Percentiles rank a stretch among this genome's conserved stretches.
These are phyloP conservation scores for Piloderma croceum DNA, from an alignment of 768 basidiomycete genomes.

Conservation along the genomic window DNA sequence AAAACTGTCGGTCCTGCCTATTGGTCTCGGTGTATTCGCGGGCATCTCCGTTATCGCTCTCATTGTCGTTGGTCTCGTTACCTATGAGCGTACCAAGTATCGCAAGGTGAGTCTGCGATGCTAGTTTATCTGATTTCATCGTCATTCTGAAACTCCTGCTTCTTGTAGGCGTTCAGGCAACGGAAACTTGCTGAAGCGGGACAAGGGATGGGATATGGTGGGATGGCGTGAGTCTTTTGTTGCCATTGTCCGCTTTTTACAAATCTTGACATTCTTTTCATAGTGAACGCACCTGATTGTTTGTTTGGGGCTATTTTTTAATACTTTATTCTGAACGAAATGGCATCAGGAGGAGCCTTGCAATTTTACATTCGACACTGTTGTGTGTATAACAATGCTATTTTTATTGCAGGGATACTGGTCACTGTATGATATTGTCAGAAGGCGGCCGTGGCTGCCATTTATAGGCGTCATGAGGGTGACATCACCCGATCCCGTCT, in stretches of 20 bases:
- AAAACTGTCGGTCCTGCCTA: constrained; percentile 67
- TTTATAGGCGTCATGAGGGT: too few relatives aligned
- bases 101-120: constrained; percentile 57
- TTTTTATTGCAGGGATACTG: too few relatives aligned
- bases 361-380: too few relatives aligned
- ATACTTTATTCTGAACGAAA: too few relatives aligned
- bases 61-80: constrained; percentile 77
- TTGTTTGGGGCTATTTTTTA: too few relatives aligned
- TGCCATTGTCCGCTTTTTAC: not conserved
- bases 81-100: constrained; percentile 82
- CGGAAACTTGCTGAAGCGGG: constrained; percentile 66
- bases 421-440: too few relatives aligned
- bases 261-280: too few relatives aligned
- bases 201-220: constrained; percentile 54
- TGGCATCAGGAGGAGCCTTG: too few relatives aligned
- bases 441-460: too few relatives aligned
- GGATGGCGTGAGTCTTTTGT: constrained; percentile 36
- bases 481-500: too few relatives aligned
- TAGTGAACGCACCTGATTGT: too few relatives aligned
- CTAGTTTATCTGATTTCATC: constrained; percentile 1
- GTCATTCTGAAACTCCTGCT: constrained; percentile 3
- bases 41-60: constrained; percentile 82
- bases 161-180: constrained; percentile 61
- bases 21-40: constrained; percentile 79
- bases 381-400: too few relatives aligned